Evolutionary conservation across 2,329 filamentous ascomycete genomes (phyloP).

Genomic region (Claviceps capensis): DNA sequence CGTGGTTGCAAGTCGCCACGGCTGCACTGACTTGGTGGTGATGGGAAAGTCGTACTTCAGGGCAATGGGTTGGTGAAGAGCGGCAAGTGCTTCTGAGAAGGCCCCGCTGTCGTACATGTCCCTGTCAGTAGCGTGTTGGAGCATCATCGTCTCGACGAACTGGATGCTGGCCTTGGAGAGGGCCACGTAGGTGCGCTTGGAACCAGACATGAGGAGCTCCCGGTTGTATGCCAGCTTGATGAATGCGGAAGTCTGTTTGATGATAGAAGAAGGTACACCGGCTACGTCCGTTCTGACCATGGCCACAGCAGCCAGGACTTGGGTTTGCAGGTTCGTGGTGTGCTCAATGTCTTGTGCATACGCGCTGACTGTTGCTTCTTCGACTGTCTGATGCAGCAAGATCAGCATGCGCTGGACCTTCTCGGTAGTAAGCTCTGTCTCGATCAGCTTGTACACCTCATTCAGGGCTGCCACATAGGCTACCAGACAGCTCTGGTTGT

Average conservation of each 20-base stretch:
- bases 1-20: slow-evolving; percentile 72
- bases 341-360: slow-evolving; percentile 63
- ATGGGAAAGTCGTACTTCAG: slow-evolving; percentile 71
- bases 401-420: slow-evolving; percentile 54
- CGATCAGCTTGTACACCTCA: slow-evolving; percentile 66
- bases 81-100: slow-evolving; percentile 48
- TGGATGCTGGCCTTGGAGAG: slow-evolving; percentile 73
- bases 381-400: slow-evolving; percentile 57
- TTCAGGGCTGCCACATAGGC: slow-evolving; percentile 69
- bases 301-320: slow-evolving; percentile 54
- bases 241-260: slow-evolving; percentile 57
- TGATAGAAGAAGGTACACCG: slow-evolving; percentile 53
- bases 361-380: slow-evolving; percentile 50
- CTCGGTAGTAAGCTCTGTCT: slow-evolving; percentile 45
- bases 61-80: slow-evolving; percentile 54
- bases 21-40: slow-evolving; percentile 52
- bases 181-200: slow-evolving; percentile 72
- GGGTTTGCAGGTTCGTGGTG: slow-evolving; percentile 57
- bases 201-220: slow-evolving; percentile 16
- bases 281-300: slow-evolving; percentile 52
- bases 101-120: slow-evolving; percentile 59
- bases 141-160: slow-evolving; percentile 47
- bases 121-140: slow-evolving; percentile 44
- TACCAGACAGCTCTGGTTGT: slow-evolving; percentile 71
- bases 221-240: slow-evolving; percentile 52